Evolutionary conservation across 345 rosid genomes (phyloP), one percentile per base, ranked within the genome.

Genomic region (Aquilaria malaccensis): DNA sequence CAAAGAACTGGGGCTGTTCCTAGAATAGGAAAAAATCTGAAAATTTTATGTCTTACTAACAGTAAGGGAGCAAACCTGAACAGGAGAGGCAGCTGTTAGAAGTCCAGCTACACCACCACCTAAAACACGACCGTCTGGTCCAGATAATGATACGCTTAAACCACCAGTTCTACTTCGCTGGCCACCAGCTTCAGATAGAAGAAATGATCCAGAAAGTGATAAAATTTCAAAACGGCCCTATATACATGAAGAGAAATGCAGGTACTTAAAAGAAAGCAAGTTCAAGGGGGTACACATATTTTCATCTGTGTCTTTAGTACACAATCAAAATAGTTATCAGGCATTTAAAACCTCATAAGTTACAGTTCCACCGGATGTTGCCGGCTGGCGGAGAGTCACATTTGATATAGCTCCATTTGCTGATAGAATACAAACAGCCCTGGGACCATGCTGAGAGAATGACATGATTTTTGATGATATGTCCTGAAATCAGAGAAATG

Each of bases 21-120:
- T n/a, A 51, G 13, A 1, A 14, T 46, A 7, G 1, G 13, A 6
- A 22, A 65, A 9, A 56, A 37, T 7, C 7, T 9, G 46, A 14
- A n/a, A 45, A 12, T 6, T 22, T 22, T 55, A 45, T 10, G 41
- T 33, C 52, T 45, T 22, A 4, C 15, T 13, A 43, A 50, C 7
- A 30, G 45, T 31, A 67, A n/a, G 55, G 15, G 33, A 66, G 64
- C 32, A 14, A 12, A 82, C 99, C 99, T 90, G 99, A 59, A 94
- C 93, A 69, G 88, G 88, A 49, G 97, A 74, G 60, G 96, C 95
- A 69, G 99, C 99, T 11, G 74, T 74, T 47, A 94, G 79, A 65
- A 79, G 81, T 56, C 99, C 99, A 37, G 88, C 97, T 41, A 94
- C 97, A 11, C 86, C 57, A 30, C 97, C 99, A 45, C 99, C 99